Conservation (phyloP, 331 rosid genomes). For the Spiraea crenata region DNA sequence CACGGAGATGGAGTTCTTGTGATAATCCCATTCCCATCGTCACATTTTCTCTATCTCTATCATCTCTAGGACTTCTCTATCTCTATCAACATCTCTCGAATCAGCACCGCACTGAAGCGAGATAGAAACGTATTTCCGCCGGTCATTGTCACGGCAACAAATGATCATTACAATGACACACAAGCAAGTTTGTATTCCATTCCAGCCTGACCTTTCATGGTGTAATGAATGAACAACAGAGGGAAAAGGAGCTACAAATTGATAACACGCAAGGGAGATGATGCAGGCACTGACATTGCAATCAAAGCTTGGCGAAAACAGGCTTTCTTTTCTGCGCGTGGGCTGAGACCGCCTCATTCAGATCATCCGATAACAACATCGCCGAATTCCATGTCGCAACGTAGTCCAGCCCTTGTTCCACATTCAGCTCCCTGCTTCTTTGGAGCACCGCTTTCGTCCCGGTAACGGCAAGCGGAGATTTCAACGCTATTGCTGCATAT, state of each 20-base stretch:
- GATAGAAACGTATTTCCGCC: too few species aligned
- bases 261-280: background rate
- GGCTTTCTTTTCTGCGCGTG: constrained; percentile 57
- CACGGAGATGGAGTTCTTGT: background rate
- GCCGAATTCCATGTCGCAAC: constrained; percentile 86
- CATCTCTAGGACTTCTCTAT: too few species aligned
- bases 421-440: constrained; percentile 62
- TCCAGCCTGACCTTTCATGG: too few species aligned
- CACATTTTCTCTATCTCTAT: too few species aligned
- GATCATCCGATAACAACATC: constrained; percentile 57
- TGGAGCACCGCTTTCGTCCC: constrained; percentile 85
- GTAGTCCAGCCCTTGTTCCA: constrained; percentile 83
- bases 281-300: background rate
- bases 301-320: constrained; percentile 66
- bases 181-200: too few species aligned
- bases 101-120: too few species aligned
- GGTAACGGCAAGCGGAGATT: constrained; percentile 66
- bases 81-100: too few species aligned
- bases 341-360: constrained; percentile 61
- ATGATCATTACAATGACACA: too few species aligned
- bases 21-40: too few species aligned
- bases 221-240: too few species aligned
- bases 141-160: too few species aligned
- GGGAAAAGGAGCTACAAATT: too few species aligned
- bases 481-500: constrained; percentile 56